Evolutionary conservation across 768 basidiomycete genomes (phyloP).

Genomic region (Gymnopilus dilepis): DNA sequence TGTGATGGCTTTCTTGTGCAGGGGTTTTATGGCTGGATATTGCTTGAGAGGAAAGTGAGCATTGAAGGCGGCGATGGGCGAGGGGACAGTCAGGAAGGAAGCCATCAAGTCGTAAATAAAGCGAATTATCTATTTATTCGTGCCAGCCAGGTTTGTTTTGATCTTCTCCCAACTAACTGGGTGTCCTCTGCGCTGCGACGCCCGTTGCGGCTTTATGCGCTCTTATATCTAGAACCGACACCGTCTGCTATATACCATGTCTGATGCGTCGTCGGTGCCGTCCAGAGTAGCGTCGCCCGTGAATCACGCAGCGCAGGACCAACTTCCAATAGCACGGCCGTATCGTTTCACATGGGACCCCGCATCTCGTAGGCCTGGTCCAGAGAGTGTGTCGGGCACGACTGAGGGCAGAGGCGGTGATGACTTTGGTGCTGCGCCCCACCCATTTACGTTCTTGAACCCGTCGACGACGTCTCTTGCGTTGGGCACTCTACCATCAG

Average conservation of each 20-base stretch:
- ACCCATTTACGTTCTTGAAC: conserved; percentile 54
- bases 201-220: conserved; percentile 20
- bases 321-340: conserved; percentile 53
- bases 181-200: not conserved
- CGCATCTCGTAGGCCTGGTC: conserved; percentile 58
- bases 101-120: conserved; percentile 28
- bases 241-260: conserved; percentile 37
- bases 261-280: conserved; percentile 54
- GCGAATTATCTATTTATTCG: conserved; percentile 17
- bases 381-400: conserved; percentile 76
- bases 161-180: conserved; percentile 3
- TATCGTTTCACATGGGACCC: conserved; percentile 83
- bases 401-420: conserved; percentile 67
- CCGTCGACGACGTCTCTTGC: conserved; percentile 54
- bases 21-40: conserved; percentile 45
- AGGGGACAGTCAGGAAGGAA: conserved; percentile 30
- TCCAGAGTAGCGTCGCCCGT: conserved; percentile 66
- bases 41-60: conserved; percentile 64
- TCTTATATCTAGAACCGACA: conserved; percentile 1
- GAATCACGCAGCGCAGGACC: conserved; percentile 37
- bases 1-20: conserved; percentile 28
- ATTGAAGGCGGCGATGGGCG: conserved; percentile 54
- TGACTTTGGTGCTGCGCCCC: conserved; percentile 62
- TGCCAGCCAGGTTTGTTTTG: conserved; percentile 9
- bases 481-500: conserved; percentile 54